Conservation (phyloP, 2,329 filamentous ascomycete genomes). For the Coleophoma cylindrospora region DNA sequence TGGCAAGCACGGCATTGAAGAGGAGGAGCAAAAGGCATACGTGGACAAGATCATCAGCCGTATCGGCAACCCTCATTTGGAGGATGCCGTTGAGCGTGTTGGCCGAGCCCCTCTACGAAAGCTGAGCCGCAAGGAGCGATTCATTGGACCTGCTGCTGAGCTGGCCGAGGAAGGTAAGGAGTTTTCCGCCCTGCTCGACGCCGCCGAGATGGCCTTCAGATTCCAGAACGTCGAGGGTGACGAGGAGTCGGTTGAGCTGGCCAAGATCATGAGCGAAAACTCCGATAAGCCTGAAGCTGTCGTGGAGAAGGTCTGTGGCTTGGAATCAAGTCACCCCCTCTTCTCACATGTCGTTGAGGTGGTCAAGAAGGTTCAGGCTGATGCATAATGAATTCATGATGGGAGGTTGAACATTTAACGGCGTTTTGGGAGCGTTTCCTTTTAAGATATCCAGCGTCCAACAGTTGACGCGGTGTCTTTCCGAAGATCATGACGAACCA, state of each 20-base stretch:
- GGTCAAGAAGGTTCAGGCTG: slow-evolving; percentile 76
- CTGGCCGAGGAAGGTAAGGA: slow-evolving; percentile 76
- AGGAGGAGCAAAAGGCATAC: slow-evolving; percentile 75
- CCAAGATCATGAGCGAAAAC: slow-evolving; percentile 75
- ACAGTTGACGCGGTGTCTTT: neutral
- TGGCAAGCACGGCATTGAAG: slow-evolving; percentile 75
- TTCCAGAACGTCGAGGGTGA: slow-evolving; percentile 95
- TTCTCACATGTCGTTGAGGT: slow-evolving; percentile 70
- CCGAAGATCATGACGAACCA: neutral
- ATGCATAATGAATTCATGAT: slow-evolving; percentile 14
- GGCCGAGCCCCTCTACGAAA: slow-evolving; percentile 93
- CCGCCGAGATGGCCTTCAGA: slow-evolving; percentile 85
- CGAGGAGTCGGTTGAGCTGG: slow-evolving; percentile 81
- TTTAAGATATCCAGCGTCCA: slow-evolving; percentile 1
- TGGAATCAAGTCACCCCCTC: slow-evolving; percentile 72
- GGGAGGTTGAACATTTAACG: slow-evolving; percentile 2
- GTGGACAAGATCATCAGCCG: slow-evolving; percentile 88
- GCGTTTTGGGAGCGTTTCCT: slow-evolving; percentile 10
- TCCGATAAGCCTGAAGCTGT: slow-evolving; percentile 59
- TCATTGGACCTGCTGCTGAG: slow-evolving; percentile 86
- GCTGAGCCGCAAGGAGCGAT: slow-evolving; percentile 90
- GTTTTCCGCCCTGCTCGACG: slow-evolving; percentile 70
- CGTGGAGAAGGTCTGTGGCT: slow-evolving; percentile 74
- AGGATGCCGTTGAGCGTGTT: slow-evolving; percentile 92
- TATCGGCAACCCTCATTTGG: slow-evolving; percentile 88